These are phyloP conservation scores for Melastoma candidum DNA, from an alignment of 441 rosid genomes.

Conservation along the genomic window DNA sequence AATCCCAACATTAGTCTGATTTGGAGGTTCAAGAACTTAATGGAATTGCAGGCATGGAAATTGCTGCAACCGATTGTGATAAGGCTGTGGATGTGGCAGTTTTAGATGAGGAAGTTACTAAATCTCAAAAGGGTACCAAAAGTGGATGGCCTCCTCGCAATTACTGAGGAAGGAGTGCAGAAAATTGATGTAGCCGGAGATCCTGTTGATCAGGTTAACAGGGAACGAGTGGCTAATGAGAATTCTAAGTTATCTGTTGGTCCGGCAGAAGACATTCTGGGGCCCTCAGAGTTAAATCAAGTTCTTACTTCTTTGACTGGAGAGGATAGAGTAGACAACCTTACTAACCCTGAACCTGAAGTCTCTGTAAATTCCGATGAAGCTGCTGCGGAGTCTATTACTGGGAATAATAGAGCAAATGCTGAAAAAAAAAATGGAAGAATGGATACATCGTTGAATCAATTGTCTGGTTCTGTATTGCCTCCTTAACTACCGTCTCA, in stretches of 20 bases:
- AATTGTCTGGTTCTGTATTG: slow-evolving; percentile 22
- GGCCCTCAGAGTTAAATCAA: slow-evolving; percentile 12
- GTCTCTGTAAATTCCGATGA: slow-evolving; percentile 24
- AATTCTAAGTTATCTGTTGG: slow-evolving; percentile 14
- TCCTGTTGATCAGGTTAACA: slow-evolving; percentile 14
- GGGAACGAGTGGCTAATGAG: slow-evolving; percentile 4
- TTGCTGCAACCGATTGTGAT: too few relatives aligned
- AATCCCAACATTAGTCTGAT: slow-evolving; percentile 1
- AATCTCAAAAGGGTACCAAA: too few relatives aligned
- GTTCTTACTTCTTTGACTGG: slow-evolving; percentile 18
- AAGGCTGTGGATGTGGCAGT: too few relatives aligned
- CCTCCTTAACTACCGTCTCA: slow-evolving; percentile 18
- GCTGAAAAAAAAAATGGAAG: too few relatives aligned
- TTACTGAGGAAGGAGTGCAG: slow-evolving; percentile 13
- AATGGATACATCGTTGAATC: slow-evolving; percentile 17
- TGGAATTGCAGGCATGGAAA: too few relatives aligned
- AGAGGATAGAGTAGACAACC: slow-evolving; percentile 13
- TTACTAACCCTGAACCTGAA: slow-evolving; percentile 24
- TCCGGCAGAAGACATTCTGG: slow-evolving; percentile 18
- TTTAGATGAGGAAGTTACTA: too few relatives aligned
- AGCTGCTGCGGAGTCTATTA: slow-evolving; percentile 14
- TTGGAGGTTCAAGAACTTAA: too few relatives aligned
- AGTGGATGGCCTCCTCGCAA: too few relatives aligned
- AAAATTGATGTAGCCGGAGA: slow-evolving; percentile 19
- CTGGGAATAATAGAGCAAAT: slow-evolving; percentile 22